Evolutionary conservation across 768 basidiomycete genomes (phyloP).

Genomic region (Rhodotorula kratochvilovae): DNA sequence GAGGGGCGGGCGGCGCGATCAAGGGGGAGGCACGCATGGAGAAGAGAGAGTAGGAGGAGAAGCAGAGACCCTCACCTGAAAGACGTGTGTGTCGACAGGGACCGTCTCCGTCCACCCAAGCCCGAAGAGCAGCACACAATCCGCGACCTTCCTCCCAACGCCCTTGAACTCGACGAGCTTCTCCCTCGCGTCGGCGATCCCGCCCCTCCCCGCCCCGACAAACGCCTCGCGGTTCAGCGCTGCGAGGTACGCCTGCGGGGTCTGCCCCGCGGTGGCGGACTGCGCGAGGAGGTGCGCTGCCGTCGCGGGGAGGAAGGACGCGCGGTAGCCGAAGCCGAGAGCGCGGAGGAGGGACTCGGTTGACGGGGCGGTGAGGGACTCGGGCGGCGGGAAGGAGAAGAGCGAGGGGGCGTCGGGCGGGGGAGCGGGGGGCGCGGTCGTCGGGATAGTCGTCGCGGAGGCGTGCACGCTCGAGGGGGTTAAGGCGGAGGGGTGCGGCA

Average conservation of each 20-base stretch:
- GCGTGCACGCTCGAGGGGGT: constrained; percentile 2
- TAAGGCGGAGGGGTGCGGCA: constrained; percentile 50
- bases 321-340: constrained; percentile 93
- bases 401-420: constrained; percentile 46
- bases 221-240: constrained; percentile 10
- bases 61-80: constrained; percentile 92
- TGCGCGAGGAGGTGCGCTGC: constrained; percentile 67
- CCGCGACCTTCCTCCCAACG: constrained; percentile 93
- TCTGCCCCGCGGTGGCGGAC: neutral
- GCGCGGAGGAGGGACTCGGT: constrained; percentile 65
- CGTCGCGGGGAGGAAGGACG: constrained; percentile 78
- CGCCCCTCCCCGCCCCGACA: neutral
- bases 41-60: too few species aligned
- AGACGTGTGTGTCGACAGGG: constrained; percentile 93
- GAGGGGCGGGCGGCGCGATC: too few species aligned
- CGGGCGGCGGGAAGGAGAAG: constrained; percentile 82
- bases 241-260: constrained; percentile 32
- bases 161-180: constrained; percentile 78
- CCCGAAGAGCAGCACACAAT: constrained; percentile 55
- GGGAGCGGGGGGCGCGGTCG: constrained; percentile 48
- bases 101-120: constrained; percentile 67
- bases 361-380: constrained; percentile 57
- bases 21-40: too few species aligned
- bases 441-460: constrained; percentile 69
- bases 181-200: constrained; percentile 53